Evolutionary conservation across 306 rosid species (phyloP), one percentile per base, ranked within the genome.

Genomic region (Erythrophleum fordii): DNA sequence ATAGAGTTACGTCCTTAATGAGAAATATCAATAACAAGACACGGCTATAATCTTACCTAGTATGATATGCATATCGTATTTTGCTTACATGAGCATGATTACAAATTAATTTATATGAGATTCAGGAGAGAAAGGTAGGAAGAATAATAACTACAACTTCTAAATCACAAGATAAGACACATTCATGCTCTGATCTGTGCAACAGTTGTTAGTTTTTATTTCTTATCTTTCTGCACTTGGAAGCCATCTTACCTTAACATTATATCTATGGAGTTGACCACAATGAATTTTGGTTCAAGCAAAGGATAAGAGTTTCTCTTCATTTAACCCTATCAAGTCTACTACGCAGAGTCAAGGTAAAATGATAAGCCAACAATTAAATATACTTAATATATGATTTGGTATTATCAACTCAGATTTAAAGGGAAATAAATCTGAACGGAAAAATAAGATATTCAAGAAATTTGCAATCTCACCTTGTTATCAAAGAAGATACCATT

Each of bases 401-500:
- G 65, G 65, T 29, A 29, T 13, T 61, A 28, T 29, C 11, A 28
- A 28, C 41, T 14, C 20, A 29, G 13, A n/a, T 55, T 37, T 5
- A 9, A 23, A 23, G 65, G 34, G 23, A 58, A 58, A 31, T 1
- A 11, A 58, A 11, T 58, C 23, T 4, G 34, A 25, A 29, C 11
- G 16, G 42, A 62, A 62, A 62, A 62, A 34, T 64, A 17, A 35
- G 11, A 16, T 25, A 34, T 64, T 34, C 23, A 18, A 22, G 16
- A 66, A 28, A 23, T 22, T 51, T 11, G 51, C 59, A 72, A 64
- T 42, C 83, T 73, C 76, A 91, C 99, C 97, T 95, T 95, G 91
- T 90, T 89, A 86, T 95, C 94, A 23, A 89, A 93, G 81, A 95
- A 93, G 83, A 95, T 88, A 31, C 89, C 98, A 81, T 88, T 89